Evolutionary conservation across 768 basidiomycete genomes (phyloP).

Genomic region (Russula lepida): DNA sequence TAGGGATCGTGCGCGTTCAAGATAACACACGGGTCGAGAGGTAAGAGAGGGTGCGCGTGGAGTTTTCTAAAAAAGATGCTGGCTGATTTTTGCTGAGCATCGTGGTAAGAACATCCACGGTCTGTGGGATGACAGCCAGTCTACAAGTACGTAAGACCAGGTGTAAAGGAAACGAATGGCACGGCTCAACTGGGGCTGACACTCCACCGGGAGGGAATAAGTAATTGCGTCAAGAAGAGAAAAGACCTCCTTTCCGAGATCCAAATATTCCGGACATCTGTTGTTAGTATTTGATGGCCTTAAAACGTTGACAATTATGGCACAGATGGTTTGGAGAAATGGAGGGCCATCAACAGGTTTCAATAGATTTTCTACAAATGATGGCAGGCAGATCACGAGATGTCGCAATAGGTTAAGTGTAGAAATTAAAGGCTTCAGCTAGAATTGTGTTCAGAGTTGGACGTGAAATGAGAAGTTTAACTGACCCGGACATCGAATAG

Average conservation of each 20-base stretch:
- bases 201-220: constrained; percentile 11
- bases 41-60: constrained; percentile 36
- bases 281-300: constrained; percentile 8
- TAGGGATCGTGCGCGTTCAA: constrained; percentile 45
- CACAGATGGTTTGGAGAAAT: constrained; percentile 14
- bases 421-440: constrained; percentile 12
- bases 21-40: constrained; percentile 32
- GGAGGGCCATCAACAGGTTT: not conserved
- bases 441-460: not conserved
- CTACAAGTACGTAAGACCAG: constrained; percentile 25
- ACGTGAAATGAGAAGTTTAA: not conserved
- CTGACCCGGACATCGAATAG: constrained; percentile 12
- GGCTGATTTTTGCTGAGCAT: constrained; percentile 48
- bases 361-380: constrained; percentile 8
- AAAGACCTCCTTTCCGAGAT: constrained; percentile 13
- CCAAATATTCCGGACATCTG: not conserved
- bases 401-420: constrained; percentile 16
- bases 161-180: not conserved
- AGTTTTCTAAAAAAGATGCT: constrained; percentile 35
- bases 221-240: constrained; percentile 9
- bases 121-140: constrained; percentile 32
- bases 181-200: constrained; percentile 8
- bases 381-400: constrained; percentile 16
- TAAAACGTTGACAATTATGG: constrained; percentile 9
- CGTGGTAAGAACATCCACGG: constrained; percentile 35